These are phyloP conservation scores for Candida tetrigidarum DNA, from an alignment of 1,139 yeast species.

Conservation along the genomic window DNA sequence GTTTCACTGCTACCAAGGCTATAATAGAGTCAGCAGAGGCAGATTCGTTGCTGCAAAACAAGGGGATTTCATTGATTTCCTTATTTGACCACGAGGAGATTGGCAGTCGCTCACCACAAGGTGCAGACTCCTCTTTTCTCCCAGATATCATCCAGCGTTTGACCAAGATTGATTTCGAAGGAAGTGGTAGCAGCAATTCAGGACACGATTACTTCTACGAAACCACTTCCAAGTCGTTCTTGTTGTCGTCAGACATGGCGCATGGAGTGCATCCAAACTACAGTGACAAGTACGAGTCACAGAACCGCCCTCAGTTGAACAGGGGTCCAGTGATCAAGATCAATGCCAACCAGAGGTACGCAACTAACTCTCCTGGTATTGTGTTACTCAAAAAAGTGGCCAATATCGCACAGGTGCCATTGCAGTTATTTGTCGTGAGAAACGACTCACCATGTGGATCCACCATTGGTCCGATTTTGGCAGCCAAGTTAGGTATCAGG, in stretches of 20 bases:
- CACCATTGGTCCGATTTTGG: conserved; percentile 78
- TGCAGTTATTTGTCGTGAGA: conserved; percentile 85
- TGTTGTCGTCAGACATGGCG: conserved; percentile 94
- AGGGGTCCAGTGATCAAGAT: conserved; percentile 92
- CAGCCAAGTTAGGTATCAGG: conserved; percentile 87
- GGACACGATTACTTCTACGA: conserved; percentile 52
- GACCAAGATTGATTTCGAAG: conserved; percentile 42
- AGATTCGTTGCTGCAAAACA: conserved; percentile 47
- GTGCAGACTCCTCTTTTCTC: conserved; percentile 91
- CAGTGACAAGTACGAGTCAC: conserved; percentile 69
- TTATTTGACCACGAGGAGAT: conserved; percentile 95
- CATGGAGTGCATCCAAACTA: conserved; percentile 98
- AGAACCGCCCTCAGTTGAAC: conserved; percentile 81
- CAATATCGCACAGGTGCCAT: conserved; percentile 62
- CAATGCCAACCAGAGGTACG: conserved; percentile 94
- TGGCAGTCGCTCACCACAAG: conserved; percentile 93
- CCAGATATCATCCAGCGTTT: conserved; percentile 77
- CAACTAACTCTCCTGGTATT: conserved; percentile 91
- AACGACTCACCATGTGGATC: conserved; percentile 96
- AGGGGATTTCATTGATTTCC: conserved; percentile 71
- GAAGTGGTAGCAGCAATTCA: conserved; percentile 12
- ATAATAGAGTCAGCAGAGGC: conserved; percentile 56
- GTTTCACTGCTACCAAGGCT: conserved; percentile 78
- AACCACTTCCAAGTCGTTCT: conserved; percentile 80
- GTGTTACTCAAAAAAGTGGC: conserved; percentile 79